Evolutionary conservation across 2,329 filamentous ascomycete species (phyloP), one percentile per base, ranked within the genome.

Genomic region (Penicillium concentricum): DNA sequence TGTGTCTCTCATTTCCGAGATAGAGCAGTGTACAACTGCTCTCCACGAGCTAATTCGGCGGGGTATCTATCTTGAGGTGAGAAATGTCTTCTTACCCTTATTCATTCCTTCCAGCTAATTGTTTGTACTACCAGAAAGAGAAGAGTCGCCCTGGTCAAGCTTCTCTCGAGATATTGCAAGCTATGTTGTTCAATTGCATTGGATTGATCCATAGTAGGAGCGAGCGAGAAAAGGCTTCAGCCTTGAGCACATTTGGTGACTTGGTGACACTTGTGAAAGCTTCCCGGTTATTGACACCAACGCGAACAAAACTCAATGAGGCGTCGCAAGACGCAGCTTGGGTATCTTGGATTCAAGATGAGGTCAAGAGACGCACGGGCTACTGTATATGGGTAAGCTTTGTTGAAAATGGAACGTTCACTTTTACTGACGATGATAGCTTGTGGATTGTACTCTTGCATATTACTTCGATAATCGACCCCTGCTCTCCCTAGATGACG

Each of bases 11-110:
- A 52, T 57, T 12, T 54, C 63, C 15, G 61, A 72, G 20, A 61
- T 63, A 52, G 64, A 70, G 20, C 61, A 69, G 7, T 69, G 69
- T 47, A 62, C 67, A 34, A 57, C 67, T 42, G 72, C 74, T 32
- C 72, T 78, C 45, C 72, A 78, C 55, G 77, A 79, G 55, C 71
- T 79, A 54, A 63, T 77, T 45, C 72, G 75, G 16, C 70, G 75
- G 34, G 72, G 71, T 35, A 69, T 78, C 42, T 57, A 67, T 34
- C 64, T 70, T 28, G 69, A 73, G 63, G 74, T 76, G 66, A 63
- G 58, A 20, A 12, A 18, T 4, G 15, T 5, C 2, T 28, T 18
- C n/a, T 13, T 2, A 15, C 18, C 1, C 4, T 1, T 28, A 18
- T 22, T 8, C 2, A 8, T 46, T 50, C 15, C 3, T 39, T 22